Base-by-base conservation (phyloP, 2,329 filamentous ascomycete species). In the Kalmusia sp. region DNA sequence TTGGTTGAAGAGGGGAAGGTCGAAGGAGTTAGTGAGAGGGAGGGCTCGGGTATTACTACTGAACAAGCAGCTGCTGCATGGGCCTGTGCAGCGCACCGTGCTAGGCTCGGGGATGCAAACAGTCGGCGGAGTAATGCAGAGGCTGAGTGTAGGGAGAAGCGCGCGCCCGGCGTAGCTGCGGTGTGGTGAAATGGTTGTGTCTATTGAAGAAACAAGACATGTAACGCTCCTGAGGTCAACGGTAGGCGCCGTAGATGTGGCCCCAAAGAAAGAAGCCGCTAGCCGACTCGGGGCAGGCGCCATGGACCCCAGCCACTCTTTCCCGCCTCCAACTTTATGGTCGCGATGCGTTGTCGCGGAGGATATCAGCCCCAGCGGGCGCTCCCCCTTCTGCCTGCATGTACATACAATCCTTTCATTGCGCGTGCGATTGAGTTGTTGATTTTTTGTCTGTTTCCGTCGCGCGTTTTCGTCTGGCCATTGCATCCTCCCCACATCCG, bases 351-450 rank as follows among this genome's bases (percentile, higher is more conserved):
- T 17, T 52, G 50, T 37, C 43, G 50, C 27, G 12, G 21, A 27
- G 30, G 30, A 43, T 48, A 48, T 49, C 38, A 39, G 19, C 44
- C 34, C 44, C 40, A 19, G 21, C 44, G 44, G 24, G 22, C 31
- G 48, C 34, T 43, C 52, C 54, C 55, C 55, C 52, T 31, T 51
- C 54, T 44, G 28, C 50, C 52, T 52, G 43, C 50, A 48, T 50
- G 43, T 52, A 52, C 49, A 52, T 52, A 37, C 15, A 35, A 24
- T 12, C 22, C 37, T 25, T 31, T 30, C 22, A 6, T 24, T 21
- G 11, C 24, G 43, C 21, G 17, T 34, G 27, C 24, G 41, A 47
- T 52, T 52, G 49, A 19, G n/a, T 22, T 24, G 17, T 19, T 34
- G 17, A 14, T 27, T 28, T 9, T 34, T 28, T 28, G 31, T 28